Evolutionary conservation across 164 flowering plant species (phyloP).

Genomic region (Vitis riparia): DNA sequence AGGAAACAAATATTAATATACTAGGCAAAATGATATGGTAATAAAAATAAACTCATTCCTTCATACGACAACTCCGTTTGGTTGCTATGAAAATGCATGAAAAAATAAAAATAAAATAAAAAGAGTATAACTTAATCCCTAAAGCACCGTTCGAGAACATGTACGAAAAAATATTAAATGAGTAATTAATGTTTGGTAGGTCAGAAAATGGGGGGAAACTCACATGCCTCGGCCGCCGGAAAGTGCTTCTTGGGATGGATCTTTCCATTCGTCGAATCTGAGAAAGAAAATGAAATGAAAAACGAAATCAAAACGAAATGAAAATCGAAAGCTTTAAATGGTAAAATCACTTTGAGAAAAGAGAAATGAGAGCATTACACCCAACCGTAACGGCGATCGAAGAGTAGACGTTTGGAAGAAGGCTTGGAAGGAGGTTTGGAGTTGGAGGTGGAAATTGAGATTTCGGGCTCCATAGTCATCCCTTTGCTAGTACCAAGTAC

Average conservation of each 20-base stretch:
- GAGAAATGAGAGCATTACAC: slow-evolving; percentile 34
- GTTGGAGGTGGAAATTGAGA: background rate
- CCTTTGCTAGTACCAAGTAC: background rate
- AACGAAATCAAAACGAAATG: background rate
- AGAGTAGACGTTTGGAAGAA: slow-evolving; percentile 37
- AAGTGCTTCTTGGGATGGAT: slow-evolving; percentile 60
- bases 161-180: background rate
- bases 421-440: background rate
- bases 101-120: too few species aligned
- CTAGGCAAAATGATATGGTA: background rate
- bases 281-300: background rate
- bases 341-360: background rate
- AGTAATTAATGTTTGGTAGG: background rate
- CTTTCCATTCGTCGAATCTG: slow-evolving; percentile 63
- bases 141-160: too few species aligned
- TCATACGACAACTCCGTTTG: background rate
- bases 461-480: background rate
- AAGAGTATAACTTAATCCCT: too few species aligned
- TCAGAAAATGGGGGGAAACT: slow-evolving; percentile 1
- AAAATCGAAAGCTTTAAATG: background rate
- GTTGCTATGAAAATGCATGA: too few species aligned
- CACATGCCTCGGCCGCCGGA: slow-evolving; percentile 69
- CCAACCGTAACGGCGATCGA: slow-evolving; percentile 66
- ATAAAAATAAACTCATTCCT: background rate
- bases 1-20: background rate